Evolutionary conservation across 2,329 filamentous ascomycete genomes (phyloP).

Genomic region (Acrocalymma vagum): DNA sequence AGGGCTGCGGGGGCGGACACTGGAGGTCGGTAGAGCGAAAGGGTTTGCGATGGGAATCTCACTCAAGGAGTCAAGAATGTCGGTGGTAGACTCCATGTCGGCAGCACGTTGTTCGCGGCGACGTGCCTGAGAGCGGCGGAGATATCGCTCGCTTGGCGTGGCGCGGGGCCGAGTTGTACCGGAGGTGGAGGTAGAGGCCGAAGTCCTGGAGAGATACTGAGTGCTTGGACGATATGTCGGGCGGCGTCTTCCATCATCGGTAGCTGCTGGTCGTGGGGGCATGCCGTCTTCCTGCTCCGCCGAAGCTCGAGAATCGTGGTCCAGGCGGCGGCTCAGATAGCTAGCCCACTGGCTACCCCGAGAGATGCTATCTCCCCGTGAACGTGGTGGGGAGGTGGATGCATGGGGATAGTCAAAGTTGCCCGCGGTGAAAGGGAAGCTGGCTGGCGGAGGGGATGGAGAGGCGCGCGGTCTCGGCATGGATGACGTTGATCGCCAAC

Average conservation of each 20-base stretch:
- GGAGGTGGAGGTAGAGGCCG: conserved; percentile 14
- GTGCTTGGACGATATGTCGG: conserved; percentile 6
- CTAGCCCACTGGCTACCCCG: too few species aligned
- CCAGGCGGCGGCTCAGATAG: conserved; percentile 5
- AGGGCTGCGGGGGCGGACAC: conserved; percentile 33
- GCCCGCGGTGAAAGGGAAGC: conserved; percentile 45
- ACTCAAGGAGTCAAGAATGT: conserved; percentile 32
- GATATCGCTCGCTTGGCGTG: conserved; percentile 46
- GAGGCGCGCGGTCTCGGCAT: conserved; percentile 41
- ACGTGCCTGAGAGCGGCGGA: conserved; percentile 41
- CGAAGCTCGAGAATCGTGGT: neutral
- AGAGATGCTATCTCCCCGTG: neutral
- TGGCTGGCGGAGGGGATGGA: conserved; percentile 34
- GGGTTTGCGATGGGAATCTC: conserved; percentile 25
- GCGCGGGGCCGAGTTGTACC: conserved; percentile 40
- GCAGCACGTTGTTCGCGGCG: conserved; percentile 33
- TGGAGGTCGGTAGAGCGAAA: conserved; percentile 16
- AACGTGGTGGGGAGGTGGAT: conserved; percentile 34
- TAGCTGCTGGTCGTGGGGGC: conserved; percentile 9
- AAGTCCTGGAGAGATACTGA: conserved; percentile 2
- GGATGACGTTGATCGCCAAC: conserved; percentile 29
- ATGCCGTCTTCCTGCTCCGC: conserved; percentile 17
- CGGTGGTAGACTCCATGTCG: conserved; percentile 29
- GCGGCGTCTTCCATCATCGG: conserved; percentile 4
- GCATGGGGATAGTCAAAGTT: conserved; percentile 57